These are phyloP conservation scores for Rhodotorula kratochvilovae DNA, from an alignment of 768 basidiomycete genomes.

Conservation along the genomic window DNA sequence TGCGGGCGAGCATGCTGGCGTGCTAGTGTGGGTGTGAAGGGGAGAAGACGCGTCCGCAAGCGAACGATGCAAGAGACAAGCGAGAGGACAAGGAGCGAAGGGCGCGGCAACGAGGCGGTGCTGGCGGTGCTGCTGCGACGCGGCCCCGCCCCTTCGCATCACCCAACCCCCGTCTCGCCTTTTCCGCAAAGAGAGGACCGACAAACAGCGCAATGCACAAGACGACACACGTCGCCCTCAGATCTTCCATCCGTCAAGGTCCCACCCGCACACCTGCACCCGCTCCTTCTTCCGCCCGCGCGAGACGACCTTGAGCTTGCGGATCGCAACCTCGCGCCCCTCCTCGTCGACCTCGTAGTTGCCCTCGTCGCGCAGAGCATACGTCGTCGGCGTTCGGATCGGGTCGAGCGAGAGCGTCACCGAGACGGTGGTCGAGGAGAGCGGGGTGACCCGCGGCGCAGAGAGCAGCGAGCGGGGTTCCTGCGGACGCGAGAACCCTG, in stretches of 20 bases:
- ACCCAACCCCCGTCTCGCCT: neutral
- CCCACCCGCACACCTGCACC: constrained; percentile 34
- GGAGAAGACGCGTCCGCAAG: neutral
- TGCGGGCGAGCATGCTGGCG: constrained; percentile 1
- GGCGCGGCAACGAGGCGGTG: too few relatives aligned
- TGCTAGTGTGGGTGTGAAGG: neutral
- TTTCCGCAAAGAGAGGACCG: too few relatives aligned
- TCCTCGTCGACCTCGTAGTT: constrained; percentile 15
- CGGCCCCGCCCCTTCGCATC: too few relatives aligned
- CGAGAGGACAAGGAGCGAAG: too few relatives aligned
- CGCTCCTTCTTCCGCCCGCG: constrained; percentile 23
- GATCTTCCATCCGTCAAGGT: constrained; percentile 34
- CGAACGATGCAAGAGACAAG: too few relatives aligned
- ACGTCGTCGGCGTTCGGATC: constrained; percentile 24
- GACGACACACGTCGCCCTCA: neutral
- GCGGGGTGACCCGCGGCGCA: neutral
- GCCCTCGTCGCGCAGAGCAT: constrained; percentile 6
- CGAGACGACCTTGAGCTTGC: constrained; percentile 31
- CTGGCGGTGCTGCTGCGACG: too few relatives aligned
- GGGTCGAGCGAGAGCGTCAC: constrained; percentile 27
- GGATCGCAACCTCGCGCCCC: constrained; percentile 13
- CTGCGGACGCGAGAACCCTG: neutral
- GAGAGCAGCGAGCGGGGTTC: constrained; percentile 15
- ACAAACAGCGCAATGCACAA: neutral
- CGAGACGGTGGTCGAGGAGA: constrained; percentile 2